Evolutionary conservation across 306 rosid genomes (phyloP), one percentile per base, ranked within the genome.

Genomic region (Quercus rubra): DNA sequence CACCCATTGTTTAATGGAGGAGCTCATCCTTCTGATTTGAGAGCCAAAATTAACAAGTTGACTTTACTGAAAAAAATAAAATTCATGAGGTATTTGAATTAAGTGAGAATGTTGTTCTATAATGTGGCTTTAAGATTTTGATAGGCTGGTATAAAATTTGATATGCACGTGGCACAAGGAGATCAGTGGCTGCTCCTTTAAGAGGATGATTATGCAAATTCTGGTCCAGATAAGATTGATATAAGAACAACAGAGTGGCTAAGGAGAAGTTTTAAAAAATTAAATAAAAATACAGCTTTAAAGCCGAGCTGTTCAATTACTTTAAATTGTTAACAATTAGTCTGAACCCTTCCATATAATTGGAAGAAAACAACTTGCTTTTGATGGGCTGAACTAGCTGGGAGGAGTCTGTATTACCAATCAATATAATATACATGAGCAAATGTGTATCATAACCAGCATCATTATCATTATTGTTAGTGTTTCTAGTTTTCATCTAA

Each of bases 401-500:
- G 21, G 21, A 19, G 20, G 55, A 80, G 64, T 61, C 59, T 61
- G 54, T 70, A 21, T 56, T 61, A 9, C 38, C 77, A 49, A 70
- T 72, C 62, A 54, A 38, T 49, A 66, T 30, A 27, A 57, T 20
- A 11, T 4, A 27, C 10, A 46, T 28, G 57, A 23, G 71, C 9
- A 23, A 27, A 55, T 76, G 28, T 35, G 66, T 69, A 75, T 56
- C 81, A 54, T 75, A 25, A 21, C 6, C 52, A 46, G 70, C 70
- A 52, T 49, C 79, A 67, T 77, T 31, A 10, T 41, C 46, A 55
- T 66, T 21, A 20, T 61, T 11, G 15, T 59, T 25, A 56, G 64
- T 78, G 81, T 33, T 72, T 85, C 75, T 73, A 66, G 68, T 46
- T 86, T 78, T 70, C 74, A 73, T 31, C 76, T 83, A 54, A 58